Evolutionary conservation across 2,329 filamentous ascomycete genomes (phyloP), one percentile per base, ranked within the genome.

Genomic region (Magnaporthales sp.): DNA sequence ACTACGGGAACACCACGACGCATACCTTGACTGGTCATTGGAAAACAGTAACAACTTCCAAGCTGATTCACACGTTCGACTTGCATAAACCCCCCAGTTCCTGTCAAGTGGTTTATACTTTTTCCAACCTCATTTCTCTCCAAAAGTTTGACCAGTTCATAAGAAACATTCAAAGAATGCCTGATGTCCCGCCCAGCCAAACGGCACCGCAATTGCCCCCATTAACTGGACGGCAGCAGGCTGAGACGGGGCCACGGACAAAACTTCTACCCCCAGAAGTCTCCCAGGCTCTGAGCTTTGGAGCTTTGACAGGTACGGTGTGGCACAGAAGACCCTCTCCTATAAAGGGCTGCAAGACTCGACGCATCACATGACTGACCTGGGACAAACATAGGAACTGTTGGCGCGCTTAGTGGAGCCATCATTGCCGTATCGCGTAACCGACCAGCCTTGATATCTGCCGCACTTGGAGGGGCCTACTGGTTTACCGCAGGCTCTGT

Each of bases 401-500:
- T 83, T 62, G 91, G 91, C 32, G 75, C 89, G 29, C 74, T 91
- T 31, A 81, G 86, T 65, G 90, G 90, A 46, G 88, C 90, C 65
- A 84, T 89, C 64, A 84, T 85, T 46, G 93, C 92, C 30, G 89
- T 96, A 62, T 76, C 93, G 63, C 84, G 87, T 67, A 89, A 89
- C 22, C 83, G 81, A 26, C 86, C 84, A 15, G 89, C 91, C 4
- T 83, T 87, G 2, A 77, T 94, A 7, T 94, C 92, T 77, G 89
- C 91, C 0, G 71, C 89, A 13, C 84, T 89, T 51, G 88, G 89
- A 26, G 90, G 91, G 22, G 80, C 91, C 56, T 92, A 96, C 78
- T 97, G 91, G 86, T 92, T 92, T 76, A 83, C 86, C 58, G 83
- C 96, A 54, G 92, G 92, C 46, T 86, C 85, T 62, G 90, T 86